Base-by-base conservation (phyloP, 2,329 filamentous ascomycete genomes). In the Venturia carpophila region DNA sequence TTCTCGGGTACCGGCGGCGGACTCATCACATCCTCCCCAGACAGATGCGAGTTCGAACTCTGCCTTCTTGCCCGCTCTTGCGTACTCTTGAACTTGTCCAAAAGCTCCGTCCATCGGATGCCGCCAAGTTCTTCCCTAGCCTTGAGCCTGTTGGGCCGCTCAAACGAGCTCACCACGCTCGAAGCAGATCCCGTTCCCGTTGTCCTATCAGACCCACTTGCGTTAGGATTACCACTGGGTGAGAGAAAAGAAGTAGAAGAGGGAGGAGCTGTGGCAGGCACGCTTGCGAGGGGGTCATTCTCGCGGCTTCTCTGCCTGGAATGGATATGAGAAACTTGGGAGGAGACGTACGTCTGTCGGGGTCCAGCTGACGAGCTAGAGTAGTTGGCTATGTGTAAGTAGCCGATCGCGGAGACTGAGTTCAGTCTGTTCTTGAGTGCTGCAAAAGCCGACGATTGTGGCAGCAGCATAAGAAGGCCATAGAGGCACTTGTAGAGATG, bases 401-500 rank as follows among this genome's bases (percentile, higher is more conserved):
- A 96, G 55, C 93, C 94, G 74, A 99, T 97, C 63, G 94, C 92
- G 79, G 91, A 96, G 69, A 99, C 94, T 76, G 91, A 96, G 76
- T 97, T 97, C 62, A 99, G 83, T 52, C 94, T 87, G 73, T 99
- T 99, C 75, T 97, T 97, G 66, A 99, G 81, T 2, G 94, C 93
- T 37, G 92, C 94, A 77, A 99, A 99, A 10, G 94, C 95, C 37
- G 92, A 95, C 19, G 93, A 97, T 77, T 99, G 94, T 0, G 94
- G 94, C n/a, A 99, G 83, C 21, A 99, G 87, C 94, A 99, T 99
- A 64, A 99, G 82, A 58, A 99, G 84, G 11, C 94, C 94, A 72
- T 97, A 99, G 61, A 99, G 85, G 76, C 94, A 99, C 78, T 97
- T 97, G 81, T 99, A 97, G 1, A 99, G 81, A 74, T 96, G 91